Conservation (phyloP, 2,329 filamentous ascomycete species). For the Claviceps cyperi region DNA sequence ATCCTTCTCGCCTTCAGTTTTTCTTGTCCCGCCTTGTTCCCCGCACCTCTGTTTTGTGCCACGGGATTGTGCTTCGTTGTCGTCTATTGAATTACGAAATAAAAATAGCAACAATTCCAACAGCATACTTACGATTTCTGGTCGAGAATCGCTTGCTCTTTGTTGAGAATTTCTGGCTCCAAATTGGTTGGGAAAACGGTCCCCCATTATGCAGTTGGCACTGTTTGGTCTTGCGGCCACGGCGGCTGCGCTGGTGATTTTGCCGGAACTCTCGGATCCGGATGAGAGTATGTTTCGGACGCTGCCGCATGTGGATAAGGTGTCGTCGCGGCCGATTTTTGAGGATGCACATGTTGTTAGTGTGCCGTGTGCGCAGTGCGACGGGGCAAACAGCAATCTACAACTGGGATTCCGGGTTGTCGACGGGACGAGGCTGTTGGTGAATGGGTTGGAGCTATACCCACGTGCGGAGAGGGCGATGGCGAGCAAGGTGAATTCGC, state of each 20-base stretch:
- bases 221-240: conserved; percentile 19
- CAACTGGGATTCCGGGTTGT: conserved; percentile 41
- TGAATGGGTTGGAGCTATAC: conserved; percentile 49
- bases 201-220: conserved; percentile 18
- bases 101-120: too few relatives aligned
- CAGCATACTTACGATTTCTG: too few relatives aligned
- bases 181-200: too few relatives aligned
- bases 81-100: too few relatives aligned
- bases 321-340: conserved; percentile 22
- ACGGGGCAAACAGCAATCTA: conserved; percentile 30
- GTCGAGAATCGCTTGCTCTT: too few relatives aligned
- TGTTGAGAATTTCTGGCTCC: too few relatives aligned
- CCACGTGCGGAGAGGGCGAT: conserved; percentile 32
- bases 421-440: conserved; percentile 30
- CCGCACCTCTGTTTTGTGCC: too few relatives aligned
- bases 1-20: too few relatives aligned
- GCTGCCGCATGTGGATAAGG: conserved; percentile 21
- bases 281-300: conserved; percentile 28
- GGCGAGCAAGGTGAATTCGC: conserved; percentile 14
- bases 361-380: conserved; percentile 40
- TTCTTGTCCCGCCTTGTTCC: too few relatives aligned
- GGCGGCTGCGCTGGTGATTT: conserved; percentile 36
- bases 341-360: conserved; percentile 26
- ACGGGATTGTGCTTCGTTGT: too few relatives aligned
- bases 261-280: conserved; percentile 31